A percentile compares a stretch with the other conserved stretches of the same genome.
phyloP scores from a whole-genome alignment of 768 basidiomycete species.

The Hygrophoropsis aurantiaca region DNA sequence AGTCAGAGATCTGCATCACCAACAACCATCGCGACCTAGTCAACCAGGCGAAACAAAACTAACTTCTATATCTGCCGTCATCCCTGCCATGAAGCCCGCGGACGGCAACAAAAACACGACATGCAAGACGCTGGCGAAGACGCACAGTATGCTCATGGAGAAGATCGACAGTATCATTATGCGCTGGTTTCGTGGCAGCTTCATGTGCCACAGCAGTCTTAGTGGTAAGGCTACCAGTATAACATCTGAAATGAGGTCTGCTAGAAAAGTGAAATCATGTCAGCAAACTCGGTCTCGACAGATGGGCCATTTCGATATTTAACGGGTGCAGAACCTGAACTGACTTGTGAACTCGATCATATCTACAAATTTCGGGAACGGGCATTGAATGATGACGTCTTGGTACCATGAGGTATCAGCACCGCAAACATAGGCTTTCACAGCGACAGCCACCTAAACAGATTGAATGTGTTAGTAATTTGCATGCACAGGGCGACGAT shows the following conservation, averaged over 20 bases:
- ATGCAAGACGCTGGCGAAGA: not conserved
- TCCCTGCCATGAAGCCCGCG: not conserved
- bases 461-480: too few species aligned
- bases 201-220: constrained; percentile 7
- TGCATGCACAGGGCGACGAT: too few species aligned
- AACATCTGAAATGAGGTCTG: constrained; percentile 9
- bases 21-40: too few species aligned
- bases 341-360: not conserved
- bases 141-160: not conserved
- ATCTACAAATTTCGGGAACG: not conserved
- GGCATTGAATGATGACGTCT: not conserved
- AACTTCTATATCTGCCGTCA: not conserved
- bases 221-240: constrained; percentile 10
- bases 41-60: too few species aligned
- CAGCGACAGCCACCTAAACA: not conserved
- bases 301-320: not conserved
- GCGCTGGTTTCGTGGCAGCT: not conserved
- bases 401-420: constrained; percentile 9
- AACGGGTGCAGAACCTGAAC: not conserved
- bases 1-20: too few species aligned
- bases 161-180: not conserved
- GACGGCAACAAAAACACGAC: not conserved
- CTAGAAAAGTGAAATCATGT: constrained; percentile 8
- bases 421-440: constrained; percentile 13
- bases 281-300: too few species aligned